Percentiles rank a stretch among this genome's conserved stretches.
phyloP scores from a whole-genome alignment of 2,329 filamentous ascomycete genomes.

The Chaetomiaceae sp. region DNA sequence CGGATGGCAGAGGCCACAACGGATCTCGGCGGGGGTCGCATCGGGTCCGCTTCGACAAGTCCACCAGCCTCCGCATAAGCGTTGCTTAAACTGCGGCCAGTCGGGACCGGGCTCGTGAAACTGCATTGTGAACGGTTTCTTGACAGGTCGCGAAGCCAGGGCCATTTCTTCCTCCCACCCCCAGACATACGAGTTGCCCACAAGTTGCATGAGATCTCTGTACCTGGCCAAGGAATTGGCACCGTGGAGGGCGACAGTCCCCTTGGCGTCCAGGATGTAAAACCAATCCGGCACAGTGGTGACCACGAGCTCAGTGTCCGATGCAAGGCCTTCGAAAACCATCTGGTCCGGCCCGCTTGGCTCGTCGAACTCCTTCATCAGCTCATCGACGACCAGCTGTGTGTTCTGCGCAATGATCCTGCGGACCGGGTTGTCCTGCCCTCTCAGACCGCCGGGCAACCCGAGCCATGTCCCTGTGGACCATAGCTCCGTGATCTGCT shows the following conservation, averaged over 20 bases:
- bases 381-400: background rate
- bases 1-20: conserved; percentile 10
- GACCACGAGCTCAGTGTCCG: background rate
- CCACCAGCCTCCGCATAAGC: conserved; percentile 18
- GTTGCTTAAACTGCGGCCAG: conserved; percentile 12
- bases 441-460: background rate
- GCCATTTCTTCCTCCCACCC: background rate
- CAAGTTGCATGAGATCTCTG: conserved; percentile 6
- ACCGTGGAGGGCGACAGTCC: background rate
- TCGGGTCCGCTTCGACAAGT: conserved; percentile 14
- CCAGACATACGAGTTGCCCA: background rate
- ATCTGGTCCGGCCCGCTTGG: background rate
- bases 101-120: conserved; percentile 10
- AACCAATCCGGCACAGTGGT: conserved; percentile 14
- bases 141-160: background rate
- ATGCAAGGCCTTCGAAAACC: background rate
- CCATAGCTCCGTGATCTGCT: background rate
- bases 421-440: background rate
- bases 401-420: background rate
- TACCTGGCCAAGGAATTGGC: background rate
- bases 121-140: conserved; percentile 6
- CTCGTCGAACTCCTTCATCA: background rate
- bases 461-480: conserved; percentile 1
- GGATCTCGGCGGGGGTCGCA: conserved; percentile 10
- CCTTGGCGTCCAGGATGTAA: conserved; percentile 9